Percentiles rank a stretch among this genome's conserved stretches.
These are phyloP conservation scores for Parathielavia appendiculata DNA, from an alignment of 495 filamentous ascomycete genomes.

Conservation along the genomic window DNA sequence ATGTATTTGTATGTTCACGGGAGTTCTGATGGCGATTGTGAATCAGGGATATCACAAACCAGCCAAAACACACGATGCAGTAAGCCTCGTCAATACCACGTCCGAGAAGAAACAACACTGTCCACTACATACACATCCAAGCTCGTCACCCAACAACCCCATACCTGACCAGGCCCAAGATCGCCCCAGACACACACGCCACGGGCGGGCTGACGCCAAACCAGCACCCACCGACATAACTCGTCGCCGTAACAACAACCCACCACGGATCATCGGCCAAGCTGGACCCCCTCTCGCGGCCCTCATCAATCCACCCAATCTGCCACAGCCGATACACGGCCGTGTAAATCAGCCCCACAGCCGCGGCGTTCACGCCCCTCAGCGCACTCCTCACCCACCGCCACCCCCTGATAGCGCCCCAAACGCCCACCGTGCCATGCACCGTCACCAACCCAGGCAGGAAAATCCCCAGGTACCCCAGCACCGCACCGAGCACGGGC, in stretches of 20 bases:
- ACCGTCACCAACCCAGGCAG: conserved; percentile 61
- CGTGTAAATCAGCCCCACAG: conserved; percentile 77
- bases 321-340: conserved; percentile 82
- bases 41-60: neutral
- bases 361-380: conserved; percentile 67
- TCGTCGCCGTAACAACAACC: conserved; percentile 54
- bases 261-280: conserved; percentile 52
- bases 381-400: conserved; percentile 53
- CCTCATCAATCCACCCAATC: conserved; percentile 61
- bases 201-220: conserved; percentile 50
- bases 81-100: too few species aligned
- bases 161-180: conserved; percentile 56
- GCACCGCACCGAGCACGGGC: conserved; percentile 44
- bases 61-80: too few species aligned
- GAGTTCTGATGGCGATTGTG: neutral
- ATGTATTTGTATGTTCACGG: neutral
- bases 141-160: conserved; percentile 34
- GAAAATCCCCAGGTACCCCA: conserved; percentile 68
- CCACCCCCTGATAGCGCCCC: conserved; percentile 53
- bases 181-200: conserved; percentile 55
- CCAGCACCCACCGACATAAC: conserved; percentile 52
- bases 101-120: too few species aligned
- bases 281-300: conserved; percentile 51
- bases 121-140: too few species aligned
- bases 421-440: conserved; percentile 64